Evolutionary conservation across 1,139 yeast genomes (phyloP).

Genomic region (Candida sp.): DNA sequence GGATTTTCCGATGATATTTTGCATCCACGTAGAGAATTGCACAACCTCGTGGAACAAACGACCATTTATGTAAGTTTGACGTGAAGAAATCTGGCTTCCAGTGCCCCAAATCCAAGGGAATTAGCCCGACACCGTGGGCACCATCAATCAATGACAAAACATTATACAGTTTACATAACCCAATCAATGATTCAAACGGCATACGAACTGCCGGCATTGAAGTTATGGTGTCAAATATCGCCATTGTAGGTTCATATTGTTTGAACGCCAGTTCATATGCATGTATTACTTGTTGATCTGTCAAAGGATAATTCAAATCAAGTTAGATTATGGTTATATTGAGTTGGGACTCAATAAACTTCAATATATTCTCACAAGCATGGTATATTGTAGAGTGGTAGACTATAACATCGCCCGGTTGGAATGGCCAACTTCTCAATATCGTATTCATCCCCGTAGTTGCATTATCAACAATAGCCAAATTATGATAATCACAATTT

Average conservation of each 20-base stretch:
- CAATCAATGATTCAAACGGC: constrained; percentile 50
- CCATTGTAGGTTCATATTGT: constrained; percentile 25
- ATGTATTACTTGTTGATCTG: constrained; percentile 42
- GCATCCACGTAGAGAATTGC: constrained; percentile 59
- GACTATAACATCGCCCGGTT: constrained; percentile 47
- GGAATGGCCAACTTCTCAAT: constrained; percentile 48
- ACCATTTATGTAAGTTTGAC: constrained; percentile 75
- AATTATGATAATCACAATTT: constrained; percentile 33
- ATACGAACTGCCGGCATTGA: constrained; percentile 60
- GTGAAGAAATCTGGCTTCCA: constrained; percentile 60
- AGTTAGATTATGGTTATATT: constrained; percentile 40
- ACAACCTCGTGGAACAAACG: constrained; percentile 54
- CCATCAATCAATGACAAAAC: constrained; percentile 62
- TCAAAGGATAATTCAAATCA: constrained; percentile 43
- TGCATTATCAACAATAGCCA: constrained; percentile 51
- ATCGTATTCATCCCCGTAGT: constrained; percentile 56
- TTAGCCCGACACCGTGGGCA: constrained; percentile 64
- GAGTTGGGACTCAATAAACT: constrained; percentile 32
- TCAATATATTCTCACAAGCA: constrained; percentile 49
- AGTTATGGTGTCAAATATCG: constrained; percentile 57
- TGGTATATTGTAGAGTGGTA: constrained; percentile 49
- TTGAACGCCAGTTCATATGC: constrained; percentile 28
- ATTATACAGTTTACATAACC: constrained; percentile 39
- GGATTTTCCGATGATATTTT: constrained; percentile 47
- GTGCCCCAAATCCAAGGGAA: constrained; percentile 35